Base-by-base conservation (phyloP, 73 alveolate genomes). In the Paramecium octaurelia region DNA sequence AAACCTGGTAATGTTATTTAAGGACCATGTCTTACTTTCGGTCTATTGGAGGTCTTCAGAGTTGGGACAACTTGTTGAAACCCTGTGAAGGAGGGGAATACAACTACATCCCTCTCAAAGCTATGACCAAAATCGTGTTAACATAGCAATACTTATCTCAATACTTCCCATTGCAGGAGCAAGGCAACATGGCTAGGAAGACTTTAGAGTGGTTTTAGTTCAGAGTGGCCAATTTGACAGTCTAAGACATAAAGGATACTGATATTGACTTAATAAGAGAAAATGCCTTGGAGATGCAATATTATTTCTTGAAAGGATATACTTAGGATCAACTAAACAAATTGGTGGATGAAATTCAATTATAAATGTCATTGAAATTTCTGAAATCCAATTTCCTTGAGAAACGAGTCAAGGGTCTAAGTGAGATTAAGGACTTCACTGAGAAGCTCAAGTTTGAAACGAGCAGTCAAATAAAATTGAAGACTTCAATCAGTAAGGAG, bases 311-410 rank as follows among this genome's bases (percentile, higher is more conserved):
- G 10, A 93, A 86, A 57, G 77, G 92, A 27, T 42, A 12, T 58
- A 50, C 86, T 42, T 70, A 29, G 88, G 86, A 80, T 1, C 29
- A 92, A 31, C 10, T 50, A 21, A 85, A 46, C 44, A 48, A 73
- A 58, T 8, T 76, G 8, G 83, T 92, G 1, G 98, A 95, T 38
- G 68, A 58, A 10, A 64, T 59, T 43, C 94, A 95, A 84, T 92
- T 95, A 29, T 38, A 87, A 46, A 12, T 95, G 14, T 94, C 95
- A 4, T 34, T 76, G 43, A 92, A 92, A 83, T 94, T 77, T 71
- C 27, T 95, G 64, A 95, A 92, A 77, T 69, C 95, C 34, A 92
- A 96, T 8, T 95, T 86, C 85, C 69, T 95, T 27, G 98, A 95
- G 58, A 95, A 88, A 75, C 68, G 95, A 68, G 95, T 95, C 14